These are phyloP conservation scores for Canariomyces notabilis DNA, from an alignment of 2,329 filamentous ascomycete species.

Conservation along the genomic window DNA sequence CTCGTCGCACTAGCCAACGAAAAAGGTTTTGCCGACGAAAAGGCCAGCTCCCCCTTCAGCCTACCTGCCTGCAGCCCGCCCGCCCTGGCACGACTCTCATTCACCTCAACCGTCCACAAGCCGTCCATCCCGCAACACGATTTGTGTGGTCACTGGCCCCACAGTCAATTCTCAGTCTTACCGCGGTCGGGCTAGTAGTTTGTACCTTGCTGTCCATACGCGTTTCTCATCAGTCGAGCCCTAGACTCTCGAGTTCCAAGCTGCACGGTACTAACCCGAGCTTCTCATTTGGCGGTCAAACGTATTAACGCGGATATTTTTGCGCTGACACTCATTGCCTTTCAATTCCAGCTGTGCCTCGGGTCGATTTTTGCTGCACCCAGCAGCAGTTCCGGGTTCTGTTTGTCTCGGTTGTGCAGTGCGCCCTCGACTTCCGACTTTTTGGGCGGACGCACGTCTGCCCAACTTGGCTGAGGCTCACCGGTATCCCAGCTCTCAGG, in stretches of 20 bases:
- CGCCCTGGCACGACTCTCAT: constrained; percentile 6
- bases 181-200: constrained; percentile 16
- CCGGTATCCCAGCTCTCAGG: constrained; percentile 13
- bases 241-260: constrained; percentile 8
- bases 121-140: constrained; percentile 11
- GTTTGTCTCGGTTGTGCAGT: constrained; percentile 24
- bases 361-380: constrained; percentile 5
- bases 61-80: constrained; percentile 6
- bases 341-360: constrained; percentile 15
- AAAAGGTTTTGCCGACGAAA: constrained; percentile 8
- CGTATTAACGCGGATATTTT: constrained; percentile 17
- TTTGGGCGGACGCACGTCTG: constrained; percentile 21
- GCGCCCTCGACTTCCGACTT: constrained; percentile 11
- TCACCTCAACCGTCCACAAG: constrained; percentile 6
- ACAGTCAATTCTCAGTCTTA: constrained; percentile 22
- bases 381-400: constrained; percentile 9
- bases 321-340: constrained; percentile 13
- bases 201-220: constrained; percentile 21
- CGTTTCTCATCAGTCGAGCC: constrained; percentile 13
- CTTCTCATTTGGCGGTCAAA: constrained; percentile 17
- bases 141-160: constrained; percentile 20
- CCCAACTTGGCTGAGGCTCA: constrained; percentile 21
- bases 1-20: neutral
- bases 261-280: constrained; percentile 10
- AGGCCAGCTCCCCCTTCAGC: constrained; percentile 1